Base-by-base conservation (phyloP, 208 protist species). In the Naegleria lovaniensis region DNA sequence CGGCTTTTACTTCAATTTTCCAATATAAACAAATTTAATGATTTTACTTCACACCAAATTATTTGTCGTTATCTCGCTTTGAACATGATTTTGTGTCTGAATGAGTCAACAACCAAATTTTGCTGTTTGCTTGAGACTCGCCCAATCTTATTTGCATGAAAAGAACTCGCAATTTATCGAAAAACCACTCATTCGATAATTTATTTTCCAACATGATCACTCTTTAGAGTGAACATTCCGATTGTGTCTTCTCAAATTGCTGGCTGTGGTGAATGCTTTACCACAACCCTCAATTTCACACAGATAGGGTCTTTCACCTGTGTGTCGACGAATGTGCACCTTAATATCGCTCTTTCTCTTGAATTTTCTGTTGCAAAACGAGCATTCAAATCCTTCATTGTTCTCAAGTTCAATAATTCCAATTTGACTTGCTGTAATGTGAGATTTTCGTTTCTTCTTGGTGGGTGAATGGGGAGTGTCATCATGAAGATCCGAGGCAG, bases 301-400 rank as follows among this genome's bases (percentile, higher is more conserved):
- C 25, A 84, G 19, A 40, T 84, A 84, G 9, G 76, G 76, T 15
- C 76, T 84, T 84, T 84, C 76, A 16, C 76, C 76, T 84, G 76
- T 84, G 76, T 84, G 76, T 5, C 33, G 19, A 39, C 76, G 19
- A 39, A 41, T 40, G 40, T 84, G 76, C 5, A 40, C 38, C n/a
- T 40, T 84, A 41, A 84, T 36, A 84, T 84, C 76, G 36, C 29
- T 38, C 38, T 84, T 84, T 84, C 76, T 84, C 16, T 84, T 84
- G n/a, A 84, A 84, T 84, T 75, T 75, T n/a, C 58, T 16, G 25
- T 75, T 75, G 25, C 58, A 75, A 75, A 75, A 75, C 25, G 58
- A 75, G 25, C 58, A 75, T 75, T 75, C 58, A 75, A 75, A 75
- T n/a, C 58, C 58, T 16, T 75, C 58, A 75, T 29, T 29, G 25